These are phyloP conservation scores for Dictyostelium firmibasis DNA, from an alignment of 78 protist genomes.

Conservation along the genomic window DNA sequence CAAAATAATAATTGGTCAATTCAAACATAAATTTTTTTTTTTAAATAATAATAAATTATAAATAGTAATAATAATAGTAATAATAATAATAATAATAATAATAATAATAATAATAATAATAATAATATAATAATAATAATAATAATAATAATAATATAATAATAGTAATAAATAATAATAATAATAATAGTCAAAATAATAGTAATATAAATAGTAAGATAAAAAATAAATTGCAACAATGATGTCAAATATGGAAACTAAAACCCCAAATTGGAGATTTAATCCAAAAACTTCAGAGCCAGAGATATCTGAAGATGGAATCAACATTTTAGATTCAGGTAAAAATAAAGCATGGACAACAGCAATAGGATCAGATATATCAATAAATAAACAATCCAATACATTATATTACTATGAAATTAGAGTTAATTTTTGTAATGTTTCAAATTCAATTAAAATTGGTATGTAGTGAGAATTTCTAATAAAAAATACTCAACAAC, in stretches of 20 bases:
- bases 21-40: not conserved
- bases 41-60: no score
- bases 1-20: not conserved
- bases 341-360: conserved; percentile 69
- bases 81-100: no score
- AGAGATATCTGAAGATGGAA: conserved; percentile 9
- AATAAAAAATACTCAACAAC: no score
- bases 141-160: no score
- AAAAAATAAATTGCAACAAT: not conserved
- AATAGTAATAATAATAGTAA: no score
- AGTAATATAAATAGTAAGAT: no score
- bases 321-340: conserved; percentile 33
- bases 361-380: not conserved
- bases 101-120: no score
- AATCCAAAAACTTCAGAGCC: conserved; percentile 31
- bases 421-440: conserved; percentile 43
- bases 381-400: not conserved
- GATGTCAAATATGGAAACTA: conserved; percentile 4
- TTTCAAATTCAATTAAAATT: conserved; percentile 56
- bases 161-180: no score
- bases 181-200: no score
- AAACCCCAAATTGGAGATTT: conserved; percentile 32
- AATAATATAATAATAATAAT: no score
- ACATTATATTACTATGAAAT: conserved; percentile 47
- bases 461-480: no score